Evolutionary conservation across 192 early-diverging fungal genomes (phyloP).

Genomic region (Coemansia sp.): DNA sequence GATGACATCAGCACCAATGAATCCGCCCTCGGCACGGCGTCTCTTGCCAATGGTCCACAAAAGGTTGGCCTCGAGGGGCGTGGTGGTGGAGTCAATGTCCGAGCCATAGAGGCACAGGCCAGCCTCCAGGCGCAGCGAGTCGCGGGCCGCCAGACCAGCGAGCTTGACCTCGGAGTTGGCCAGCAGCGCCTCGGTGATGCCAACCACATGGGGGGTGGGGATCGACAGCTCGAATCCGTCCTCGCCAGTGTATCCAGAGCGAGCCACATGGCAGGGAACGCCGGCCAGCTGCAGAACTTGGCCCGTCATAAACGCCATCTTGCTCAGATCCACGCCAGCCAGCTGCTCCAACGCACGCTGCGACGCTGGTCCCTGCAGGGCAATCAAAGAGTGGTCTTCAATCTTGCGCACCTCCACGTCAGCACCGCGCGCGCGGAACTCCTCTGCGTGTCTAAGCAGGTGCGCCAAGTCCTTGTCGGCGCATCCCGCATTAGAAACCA

Average conservation of each 20-base stretch:
- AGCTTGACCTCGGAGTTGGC: slow-evolving; percentile 73
- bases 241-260: slow-evolving; percentile 98
- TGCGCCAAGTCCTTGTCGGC: slow-evolving; percentile 95
- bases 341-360: slow-evolving; percentile 63
- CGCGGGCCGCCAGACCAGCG: slow-evolving; percentile 93
- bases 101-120: slow-evolving; percentile 97
- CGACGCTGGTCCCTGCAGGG: slow-evolving; percentile 89
- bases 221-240: slow-evolving; percentile 99
- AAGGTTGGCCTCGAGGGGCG: slow-evolving; percentile 90
- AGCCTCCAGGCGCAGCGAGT: slow-evolving; percentile 93
- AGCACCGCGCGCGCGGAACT: slow-evolving; percentile 84
- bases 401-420: slow-evolving; percentile 85
- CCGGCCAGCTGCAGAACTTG: slow-evolving; percentile 69
- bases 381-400: slow-evolving; percentile 82
- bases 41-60: slow-evolving; percentile 96
- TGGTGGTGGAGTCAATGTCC: slow-evolving; percentile 87
- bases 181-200: slow-evolving; percentile 67
- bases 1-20: slow-evolving; percentile 84
- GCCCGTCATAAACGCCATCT: slow-evolving; percentile 90
- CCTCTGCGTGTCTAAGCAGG: slow-evolving; percentile 69
- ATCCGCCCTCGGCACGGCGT: slow-evolving; percentile 82
- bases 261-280: slow-evolving; percentile 80
- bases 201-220: slow-evolving; percentile 63
- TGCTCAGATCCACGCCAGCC: slow-evolving; percentile 54
- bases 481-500: slow-evolving; percentile 95